Evolutionary conservation across 176 grass and related monocot genomes (phyloP).

Genomic region (Tillandsia leiboldiana): DNA sequence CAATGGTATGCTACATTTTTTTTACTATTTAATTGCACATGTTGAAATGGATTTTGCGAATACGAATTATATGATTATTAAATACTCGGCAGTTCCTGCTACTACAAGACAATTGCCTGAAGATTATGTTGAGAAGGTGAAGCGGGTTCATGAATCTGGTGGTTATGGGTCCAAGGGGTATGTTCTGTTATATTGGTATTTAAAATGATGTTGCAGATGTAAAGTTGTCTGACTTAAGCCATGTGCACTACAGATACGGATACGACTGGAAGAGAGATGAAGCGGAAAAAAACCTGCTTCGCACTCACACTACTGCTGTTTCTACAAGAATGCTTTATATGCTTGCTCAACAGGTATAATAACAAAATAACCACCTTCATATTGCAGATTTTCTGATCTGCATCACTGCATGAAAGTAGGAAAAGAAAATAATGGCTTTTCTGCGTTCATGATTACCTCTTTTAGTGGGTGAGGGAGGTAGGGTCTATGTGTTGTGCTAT

Average conservation of each 20-base stretch:
- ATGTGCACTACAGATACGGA: conserved; percentile 53
- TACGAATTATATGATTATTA: not conserved
- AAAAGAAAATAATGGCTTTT: not conserved
- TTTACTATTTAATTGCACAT: not conserved
- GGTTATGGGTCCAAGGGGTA: conserved; percentile 95
- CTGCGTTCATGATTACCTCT: not conserved
- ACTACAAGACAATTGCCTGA: conserved; percentile 61
- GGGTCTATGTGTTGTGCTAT: no score
- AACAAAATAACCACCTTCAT: not conserved
- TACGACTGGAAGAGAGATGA: conserved; percentile 98
- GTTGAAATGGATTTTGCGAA: not conserved
- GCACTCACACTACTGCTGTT: conserved; percentile 95
- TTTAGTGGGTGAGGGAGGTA: no score
- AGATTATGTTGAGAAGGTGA: conserved; percentile 87
- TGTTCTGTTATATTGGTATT: conserved; percentile 17
- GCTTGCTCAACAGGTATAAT: conserved; percentile 76
- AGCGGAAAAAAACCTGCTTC: conserved; percentile 90
- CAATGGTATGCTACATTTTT: conserved; percentile 28
- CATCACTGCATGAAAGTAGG: not conserved
- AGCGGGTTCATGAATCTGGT: conserved; percentile 66
- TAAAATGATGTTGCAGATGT: not conserved
- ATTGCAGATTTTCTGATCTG: no score
- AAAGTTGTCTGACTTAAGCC: conserved; percentile 15
- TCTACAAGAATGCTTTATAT: conserved; percentile 91
- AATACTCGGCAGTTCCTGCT: conserved; percentile 40